Evolutionary conservation across 2,329 filamentous ascomycete species (phyloP), one percentile per base, ranked within the genome.

Genomic region (Metarhizium robertsii): DNA sequence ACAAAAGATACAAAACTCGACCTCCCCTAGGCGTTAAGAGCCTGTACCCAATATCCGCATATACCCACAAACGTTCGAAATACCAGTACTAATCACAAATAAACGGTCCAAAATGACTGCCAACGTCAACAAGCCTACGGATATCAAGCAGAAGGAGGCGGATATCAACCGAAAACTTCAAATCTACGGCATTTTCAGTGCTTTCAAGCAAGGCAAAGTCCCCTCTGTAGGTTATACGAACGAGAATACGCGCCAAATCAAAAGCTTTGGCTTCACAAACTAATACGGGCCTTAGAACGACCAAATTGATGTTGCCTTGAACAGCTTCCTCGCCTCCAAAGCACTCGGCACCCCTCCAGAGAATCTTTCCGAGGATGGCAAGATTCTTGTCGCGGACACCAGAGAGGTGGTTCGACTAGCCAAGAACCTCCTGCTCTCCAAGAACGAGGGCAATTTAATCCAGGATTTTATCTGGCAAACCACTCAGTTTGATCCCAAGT

Each of bases 381-480:
- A 85, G 67, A 72, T 74, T n/a, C 81, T 99, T 2, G 83, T 96
- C 3, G 74, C 76, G 46, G 92, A 97, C 62, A 74, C 94, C 55
- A 84, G 83, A 58, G 79, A 88, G 54, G 90, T 96, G 53, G 85
- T 99, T 49, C 83, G 87, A 65, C 83, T 94, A 69, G 87, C 92
- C 57, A 95, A 96, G 77, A 74, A 85, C 56, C 80, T 99, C 13
- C 75, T 97, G 8, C 78, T 99, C 30, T 88, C 87, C 74, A 99
- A 97, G 81, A 99, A 99, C 68, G 83, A 96, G 57, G 94, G 92
- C 67, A 91, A 99, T 66, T 75, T 97, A 56, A 76, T 99, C 20
- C 94, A 99, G 68, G 92, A 99, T 66, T 97, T 99, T 72, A 90
- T 97, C 72, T 99, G 89, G 87, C 88, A 96, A 68, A 92, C 91